Conservation (phyloP, 192 early-diverging fungal genomes). For the Coemansia sp. region DNA sequence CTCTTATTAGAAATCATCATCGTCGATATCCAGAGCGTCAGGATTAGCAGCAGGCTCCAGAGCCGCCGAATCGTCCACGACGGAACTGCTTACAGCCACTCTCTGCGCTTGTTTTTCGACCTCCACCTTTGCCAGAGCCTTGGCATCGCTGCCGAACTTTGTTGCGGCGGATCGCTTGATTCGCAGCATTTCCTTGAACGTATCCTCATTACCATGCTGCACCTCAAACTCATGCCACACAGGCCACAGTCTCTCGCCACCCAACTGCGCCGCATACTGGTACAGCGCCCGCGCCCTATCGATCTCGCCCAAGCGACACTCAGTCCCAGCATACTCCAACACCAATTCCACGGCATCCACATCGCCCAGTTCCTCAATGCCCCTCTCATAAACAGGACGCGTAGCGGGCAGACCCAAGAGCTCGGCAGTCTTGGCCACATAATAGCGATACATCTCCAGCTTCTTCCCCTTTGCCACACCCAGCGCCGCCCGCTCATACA, state of each 20-base stretch:
- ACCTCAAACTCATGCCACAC: slow-evolving; percentile 97
- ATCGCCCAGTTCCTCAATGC: slow-evolving; percentile 84
- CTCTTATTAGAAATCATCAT: slow-evolving; percentile 24
- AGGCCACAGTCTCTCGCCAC: slow-evolving; percentile 73
- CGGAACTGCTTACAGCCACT: neutral
- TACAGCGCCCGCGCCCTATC: slow-evolving; percentile 90
- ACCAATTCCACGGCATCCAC: slow-evolving; percentile 71
- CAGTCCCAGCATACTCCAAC: slow-evolving; percentile 80
- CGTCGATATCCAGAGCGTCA: slow-evolving; percentile 27
- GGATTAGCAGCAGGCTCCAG: neutral
- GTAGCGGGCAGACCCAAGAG: slow-evolving; percentile 85
- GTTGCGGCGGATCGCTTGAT: slow-evolving; percentile 88
- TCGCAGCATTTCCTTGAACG: slow-evolving; percentile 96
- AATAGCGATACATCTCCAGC: slow-evolving; percentile 82
- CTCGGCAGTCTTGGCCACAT: slow-evolving; percentile 82
- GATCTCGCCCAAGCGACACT: slow-evolving; percentile 89
- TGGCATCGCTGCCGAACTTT: slow-evolving; percentile 77
- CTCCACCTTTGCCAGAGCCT: slow-evolving; percentile 53
- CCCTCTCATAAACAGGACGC: slow-evolving; percentile 91
- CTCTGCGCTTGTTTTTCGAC: slow-evolving; percentile 4
- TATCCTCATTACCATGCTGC: slow-evolving; percentile 94
- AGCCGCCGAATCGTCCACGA: slow-evolving; percentile 18
- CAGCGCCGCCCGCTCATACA: slow-evolving; percentile 88
- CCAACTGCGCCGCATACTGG: slow-evolving; percentile 82
- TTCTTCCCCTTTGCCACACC: slow-evolving; percentile 75